Base-by-base conservation (phyloP, 2,329 filamentous ascomycete genomes). In the Verticillium albo-atrum region DNA sequence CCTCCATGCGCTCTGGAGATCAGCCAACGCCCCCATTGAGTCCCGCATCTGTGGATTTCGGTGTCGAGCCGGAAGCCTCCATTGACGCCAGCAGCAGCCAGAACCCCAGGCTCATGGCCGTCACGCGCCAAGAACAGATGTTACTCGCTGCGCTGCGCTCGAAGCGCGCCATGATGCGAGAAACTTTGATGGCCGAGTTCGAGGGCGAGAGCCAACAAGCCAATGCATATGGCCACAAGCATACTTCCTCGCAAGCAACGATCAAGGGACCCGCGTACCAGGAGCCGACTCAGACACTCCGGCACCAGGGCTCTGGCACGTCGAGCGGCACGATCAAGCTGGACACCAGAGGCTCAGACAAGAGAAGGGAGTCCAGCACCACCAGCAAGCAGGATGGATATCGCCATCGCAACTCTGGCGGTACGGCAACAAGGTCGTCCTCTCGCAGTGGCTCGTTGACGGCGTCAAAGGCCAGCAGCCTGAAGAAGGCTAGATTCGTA, bases 71-170 rank as follows among this genome's bases (percentile, higher is more conserved):
- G 0, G 70, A 69, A 12, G 76, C 75, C 2, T 77, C 77, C 0
- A 67, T 75, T 9, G 71, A 75, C 50, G 65, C 65, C 2, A 67
- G 62, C 20, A 50, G 42, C 42, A 50, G 42, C 20, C 42, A 50
- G 20, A 69, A 73, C 34, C 71, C 72, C 28, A 78, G 82, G 1
- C 73, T 85, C 58, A 85, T 86, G 79, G 80, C 82, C 1, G 82
- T 86, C 20, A 85, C 82, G 0, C 77, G 75, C 4, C 82, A 85
- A 62, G 83, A 86, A 61, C 81, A 86, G 68, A 79, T 84, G 76
- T 74, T 86, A 1, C 73, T 86, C 4, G 79, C 83, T 2, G 83
- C 83, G 3, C 74, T 86, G 50, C 77, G 83, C 9, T 77, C 81
- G 64, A 84, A 84, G 72, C 76, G 82, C n/a, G 78, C 82, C 3